Evolutionary conservation across 176 grass and related monocot genomes (phyloP).

Genomic region (Juncus inflexus): DNA sequence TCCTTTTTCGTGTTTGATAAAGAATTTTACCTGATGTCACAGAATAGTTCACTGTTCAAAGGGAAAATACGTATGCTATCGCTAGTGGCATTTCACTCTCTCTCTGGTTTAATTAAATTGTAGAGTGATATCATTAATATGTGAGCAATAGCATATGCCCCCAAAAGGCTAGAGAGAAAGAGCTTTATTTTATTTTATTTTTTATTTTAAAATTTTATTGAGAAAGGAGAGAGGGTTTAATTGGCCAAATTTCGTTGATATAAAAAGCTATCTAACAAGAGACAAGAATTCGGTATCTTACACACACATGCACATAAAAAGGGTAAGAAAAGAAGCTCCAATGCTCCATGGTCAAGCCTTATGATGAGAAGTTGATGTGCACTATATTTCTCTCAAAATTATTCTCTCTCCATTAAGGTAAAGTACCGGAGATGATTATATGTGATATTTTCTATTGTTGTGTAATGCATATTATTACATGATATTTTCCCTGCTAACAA

Average conservation of each 20-base stretch:
- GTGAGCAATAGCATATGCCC: conserved; percentile 7
- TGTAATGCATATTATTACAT: too few relatives aligned
- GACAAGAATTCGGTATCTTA: not conserved
- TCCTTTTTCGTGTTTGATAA: conserved; percentile 2
- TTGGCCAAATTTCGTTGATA: too few relatives aligned
- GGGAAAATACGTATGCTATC: conserved; percentile 9
- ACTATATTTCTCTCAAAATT: not conserved
- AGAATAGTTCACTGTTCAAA: conserved; percentile 20
- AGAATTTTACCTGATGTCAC: conserved; percentile 19
- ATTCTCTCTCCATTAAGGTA: too few relatives aligned
- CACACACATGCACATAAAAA: not conserved
- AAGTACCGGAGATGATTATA: too few relatives aligned
- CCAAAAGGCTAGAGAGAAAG: not conserved
- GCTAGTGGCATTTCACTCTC: not conserved
- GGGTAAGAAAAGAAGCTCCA: conserved; percentile 18
- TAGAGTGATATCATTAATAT: not conserved
- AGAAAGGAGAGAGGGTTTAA: not conserved
- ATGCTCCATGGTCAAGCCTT: conserved; percentile 13
- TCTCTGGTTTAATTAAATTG: not conserved
- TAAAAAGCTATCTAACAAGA: not conserved
- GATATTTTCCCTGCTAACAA: too few relatives aligned
- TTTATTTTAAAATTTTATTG: too few relatives aligned
- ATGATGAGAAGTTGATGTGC: conserved; percentile 14
- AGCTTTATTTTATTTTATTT: not conserved
- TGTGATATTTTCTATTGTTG: too few relatives aligned